A percentile compares a stretch with the other conserved stretches of the same genome.
Conservation (phyloP, 2,329 filamentous ascomycete species). For the Sclerotinia borealis region DNA sequence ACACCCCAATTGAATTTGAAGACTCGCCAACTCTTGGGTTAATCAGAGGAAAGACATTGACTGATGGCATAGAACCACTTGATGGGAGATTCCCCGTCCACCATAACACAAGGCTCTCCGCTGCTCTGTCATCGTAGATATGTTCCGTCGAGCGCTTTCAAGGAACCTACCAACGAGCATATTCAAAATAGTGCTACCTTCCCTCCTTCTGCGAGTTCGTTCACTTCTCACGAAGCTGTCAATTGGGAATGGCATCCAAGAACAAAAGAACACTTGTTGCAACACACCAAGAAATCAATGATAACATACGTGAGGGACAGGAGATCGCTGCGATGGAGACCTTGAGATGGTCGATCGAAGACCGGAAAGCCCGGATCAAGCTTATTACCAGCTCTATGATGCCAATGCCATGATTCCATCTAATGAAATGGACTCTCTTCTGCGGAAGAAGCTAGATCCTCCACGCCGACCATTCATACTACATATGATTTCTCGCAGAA, state of each 20-base stretch:
- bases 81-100: neutral
- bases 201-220: neutral
- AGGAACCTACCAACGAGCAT: neutral
- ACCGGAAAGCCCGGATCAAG: constrained; percentile 8
- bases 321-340: neutral
- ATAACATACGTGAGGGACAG: neutral
- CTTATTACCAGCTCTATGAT: constrained; percentile 9
- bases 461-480: constrained; percentile 1
- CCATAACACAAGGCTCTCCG: neutral
- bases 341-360: neutral
- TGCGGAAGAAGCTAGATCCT: neutral
- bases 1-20: neutral
- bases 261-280: neutral
- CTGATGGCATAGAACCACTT: neutral
- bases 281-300: neutral
- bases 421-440: neutral
- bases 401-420: constrained; percentile 9
- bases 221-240: neutral
- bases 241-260: neutral
- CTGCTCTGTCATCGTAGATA: neutral
- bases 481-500: constrained; percentile 1
- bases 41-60: neutral
- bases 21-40: constrained; percentile 3
- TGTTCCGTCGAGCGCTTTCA: neutral
- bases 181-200: neutral